Base-by-base conservation (phyloP, 75 land plant species). In the Cryptomeria japonica region DNA sequence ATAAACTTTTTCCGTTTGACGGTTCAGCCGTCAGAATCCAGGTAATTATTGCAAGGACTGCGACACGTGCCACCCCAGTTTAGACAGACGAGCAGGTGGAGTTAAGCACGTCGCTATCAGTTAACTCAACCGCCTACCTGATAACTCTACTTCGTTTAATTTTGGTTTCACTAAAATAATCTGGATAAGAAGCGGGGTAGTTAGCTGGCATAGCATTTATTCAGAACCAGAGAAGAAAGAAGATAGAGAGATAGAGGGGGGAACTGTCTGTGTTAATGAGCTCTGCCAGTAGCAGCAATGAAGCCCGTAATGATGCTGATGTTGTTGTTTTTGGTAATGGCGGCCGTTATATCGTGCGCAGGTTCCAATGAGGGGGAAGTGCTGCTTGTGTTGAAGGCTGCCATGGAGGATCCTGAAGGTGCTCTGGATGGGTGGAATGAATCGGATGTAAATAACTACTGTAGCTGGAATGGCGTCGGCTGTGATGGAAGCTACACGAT, bases 331-430 rank as follows among this genome's bases (percentile, higher is more conserved):
- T 31, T 39, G 37, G 12, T 39, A 79, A 39, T 39, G 38, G 82
- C 82, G 42, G 42, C n/a, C 2, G 41, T 19, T 3, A 79, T 6
- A 79, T 13, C 82, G 7, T 82, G 28, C 9, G 47, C n/a, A 41
- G 84, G 9, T 82, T 82, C 9, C 38, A 82, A 58, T 0, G 41
- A 55, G 12, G 86, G 53, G 79, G 87, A 91, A 76, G 93, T 88
- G 0, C 58, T 91, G 79, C 77, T 91, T 64, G 56, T 38, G 42
- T 22, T 91, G 72, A 87, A 88, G 87, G 13, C 22, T 0, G 82
- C 87, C 46, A 78, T 91, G 91, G 18, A 34, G 1, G 92, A 91
- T 22, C 92, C 91, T 12, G 7, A 53, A 22, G 91, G 89, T 4
- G 25, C 31, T 16, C 47, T 91, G 42, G 32, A 36, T 14, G 51